Conservation (phyloP, 2,329 filamentous ascomycete genomes). For the Elsinoe necatrix region DNA sequence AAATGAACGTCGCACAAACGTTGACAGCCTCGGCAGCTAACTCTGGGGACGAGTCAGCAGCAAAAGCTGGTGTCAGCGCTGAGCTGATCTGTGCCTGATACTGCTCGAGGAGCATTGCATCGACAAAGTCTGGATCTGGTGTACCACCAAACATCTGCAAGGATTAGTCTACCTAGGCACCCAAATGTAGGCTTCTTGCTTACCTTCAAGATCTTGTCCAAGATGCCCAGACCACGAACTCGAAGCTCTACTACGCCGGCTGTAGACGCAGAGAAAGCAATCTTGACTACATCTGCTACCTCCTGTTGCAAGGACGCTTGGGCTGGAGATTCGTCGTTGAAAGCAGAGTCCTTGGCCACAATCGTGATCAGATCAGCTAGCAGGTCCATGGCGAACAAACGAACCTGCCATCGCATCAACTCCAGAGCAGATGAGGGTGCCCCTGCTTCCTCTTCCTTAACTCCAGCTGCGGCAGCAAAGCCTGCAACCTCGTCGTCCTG, state of each 20-base stretch:
- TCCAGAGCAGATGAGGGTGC: constrained; percentile 57
- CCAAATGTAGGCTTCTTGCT: background rate
- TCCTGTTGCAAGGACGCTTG: constrained; percentile 71
- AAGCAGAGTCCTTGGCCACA: constrained; percentile 67
- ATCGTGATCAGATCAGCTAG: constrained; percentile 73
- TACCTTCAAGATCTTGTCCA: constrained; percentile 78
- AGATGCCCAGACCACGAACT: constrained; percentile 85
- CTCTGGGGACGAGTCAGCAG: constrained; percentile 89
- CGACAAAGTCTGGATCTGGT: constrained; percentile 94
- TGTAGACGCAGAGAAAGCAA: constrained; percentile 95
- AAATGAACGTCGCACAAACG: constrained; percentile 95
- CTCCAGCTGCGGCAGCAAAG: constrained; percentile 69
- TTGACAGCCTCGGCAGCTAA: constrained; percentile 92
- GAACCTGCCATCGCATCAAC: constrained; percentile 87
- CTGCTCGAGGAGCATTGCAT: constrained; percentile 90
- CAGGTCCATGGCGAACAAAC: constrained; percentile 86
- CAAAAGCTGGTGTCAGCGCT: constrained; percentile 90
- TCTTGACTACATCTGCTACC: constrained; percentile 86
- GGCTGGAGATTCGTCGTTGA: constrained; percentile 69
- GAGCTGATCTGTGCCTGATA: constrained; percentile 98
- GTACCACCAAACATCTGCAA: constrained; percentile 78
- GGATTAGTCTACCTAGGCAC: background rate
- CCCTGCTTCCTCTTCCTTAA: constrained; percentile 36
- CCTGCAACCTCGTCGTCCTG: constrained; percentile 96
- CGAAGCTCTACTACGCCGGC: constrained; percentile 83